Conservation (phyloP, 2,329 filamentous ascomycete species). For the Fusarium sacchari region DNA sequence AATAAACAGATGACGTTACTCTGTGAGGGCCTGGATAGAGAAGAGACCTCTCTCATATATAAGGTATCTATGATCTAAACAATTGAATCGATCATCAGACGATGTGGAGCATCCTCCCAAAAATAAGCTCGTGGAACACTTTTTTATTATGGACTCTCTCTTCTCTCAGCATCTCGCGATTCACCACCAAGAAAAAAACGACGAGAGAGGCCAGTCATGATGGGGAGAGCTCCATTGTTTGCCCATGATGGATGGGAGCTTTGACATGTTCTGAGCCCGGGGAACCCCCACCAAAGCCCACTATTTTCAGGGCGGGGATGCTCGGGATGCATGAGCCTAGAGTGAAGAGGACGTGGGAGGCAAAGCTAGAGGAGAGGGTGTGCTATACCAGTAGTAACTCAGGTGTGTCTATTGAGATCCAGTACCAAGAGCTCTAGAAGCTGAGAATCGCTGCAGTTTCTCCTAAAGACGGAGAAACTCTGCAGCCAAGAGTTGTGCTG, state of each 20-base stretch:
- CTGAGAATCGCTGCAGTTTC: constrained; percentile 1
- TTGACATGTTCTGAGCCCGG: constrained; percentile 13
- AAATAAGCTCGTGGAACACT: constrained; percentile 31
- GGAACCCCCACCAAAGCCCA: constrained; percentile 36
- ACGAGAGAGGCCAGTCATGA: constrained; percentile 25
- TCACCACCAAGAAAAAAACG: not conserved
- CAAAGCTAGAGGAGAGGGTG: not conserved
- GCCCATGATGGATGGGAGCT: constrained; percentile 32
- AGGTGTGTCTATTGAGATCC: not conserved
- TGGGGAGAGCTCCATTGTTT: constrained; percentile 25
- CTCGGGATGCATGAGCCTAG: not conserved
- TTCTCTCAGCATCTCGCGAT: constrained; percentile 4
- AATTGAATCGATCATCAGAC: constrained; percentile 7
- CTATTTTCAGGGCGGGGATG: constrained; percentile 33
- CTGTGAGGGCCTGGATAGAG: not conserved
- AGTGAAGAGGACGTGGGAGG: constrained; percentile 9
- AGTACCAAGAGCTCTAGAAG: constrained; percentile 29
- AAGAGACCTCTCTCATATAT: constrained; percentile 1
- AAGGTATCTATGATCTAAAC: not conserved
- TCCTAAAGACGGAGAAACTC: not conserved
- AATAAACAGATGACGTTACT: constrained; percentile 12
- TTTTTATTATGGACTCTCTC: constrained; percentile 19
- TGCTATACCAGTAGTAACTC: not conserved
- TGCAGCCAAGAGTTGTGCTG: not conserved
- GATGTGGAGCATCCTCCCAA: constrained; percentile 4